These are phyloP conservation scores for Agrocybe pediades DNA, from an alignment of 768 basidiomycete species.

Conservation along the genomic window DNA sequence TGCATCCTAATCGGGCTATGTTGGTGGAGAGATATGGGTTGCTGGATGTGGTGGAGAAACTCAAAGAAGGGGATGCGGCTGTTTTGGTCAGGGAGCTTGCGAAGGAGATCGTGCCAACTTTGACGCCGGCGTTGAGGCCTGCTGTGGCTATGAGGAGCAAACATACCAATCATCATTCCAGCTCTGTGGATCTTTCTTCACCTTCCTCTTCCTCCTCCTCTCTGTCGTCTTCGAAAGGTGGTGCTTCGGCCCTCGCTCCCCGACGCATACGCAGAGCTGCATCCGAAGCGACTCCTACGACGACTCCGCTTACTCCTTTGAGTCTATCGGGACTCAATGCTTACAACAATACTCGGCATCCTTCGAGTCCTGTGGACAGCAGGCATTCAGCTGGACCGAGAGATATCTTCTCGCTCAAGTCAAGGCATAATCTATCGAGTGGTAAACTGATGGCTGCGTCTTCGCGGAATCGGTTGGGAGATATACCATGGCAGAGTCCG, in stretches of 20 bases:
- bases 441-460: conserved; percentile 25
- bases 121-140: conserved; percentile 72
- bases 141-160: conserved; percentile 35
- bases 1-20: conserved; percentile 81
- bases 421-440: conserved; percentile 13
- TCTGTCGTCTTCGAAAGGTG: conserved; percentile 2
- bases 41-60: conserved; percentile 74
- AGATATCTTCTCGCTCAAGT: conserved; percentile 13
- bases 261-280: conserved; percentile 69
- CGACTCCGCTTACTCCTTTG: conserved; percentile 8
- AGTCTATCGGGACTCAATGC: conserved; percentile 21
- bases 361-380: conserved; percentile 2
- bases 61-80: conserved; percentile 74
- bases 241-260: conserved; percentile 45
- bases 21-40: conserved; percentile 84
- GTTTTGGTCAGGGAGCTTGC: conserved; percentile 90
- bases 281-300: conserved; percentile 58
- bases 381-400: conserved; percentile 8
- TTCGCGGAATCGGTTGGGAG: conserved; percentile 54
- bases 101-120: conserved; percentile 78
- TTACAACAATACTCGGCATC: conserved; percentile 8
- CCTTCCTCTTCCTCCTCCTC: conserved; percentile 1
- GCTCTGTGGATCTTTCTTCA: conserved; percentile 18
- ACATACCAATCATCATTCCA: conserved; percentile 6
- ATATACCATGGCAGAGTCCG: conserved; percentile 69